These are phyloP conservation scores for Cenchrus purpureus DNA, from an alignment of 176 grass and related monocot genomes.

Conservation along the genomic window DNA sequence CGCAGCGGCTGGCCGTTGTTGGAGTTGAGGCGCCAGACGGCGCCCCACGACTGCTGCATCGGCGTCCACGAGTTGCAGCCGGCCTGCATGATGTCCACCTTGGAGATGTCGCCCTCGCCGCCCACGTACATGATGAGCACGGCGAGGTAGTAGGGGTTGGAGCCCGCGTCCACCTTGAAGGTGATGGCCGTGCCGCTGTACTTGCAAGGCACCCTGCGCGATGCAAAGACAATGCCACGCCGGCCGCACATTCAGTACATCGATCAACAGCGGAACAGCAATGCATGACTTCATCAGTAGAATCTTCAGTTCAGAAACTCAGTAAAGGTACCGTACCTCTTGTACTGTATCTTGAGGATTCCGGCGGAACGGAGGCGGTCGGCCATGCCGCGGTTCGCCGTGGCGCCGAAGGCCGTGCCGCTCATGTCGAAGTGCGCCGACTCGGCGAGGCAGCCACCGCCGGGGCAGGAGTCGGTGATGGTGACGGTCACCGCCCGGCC, in stretches of 20 bases:
- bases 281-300: no score
- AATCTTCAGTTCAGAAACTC: neutral
- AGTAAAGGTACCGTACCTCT: conserved; percentile 25
- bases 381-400: conserved; percentile 53
- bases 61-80: conserved; percentile 41
- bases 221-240: neutral
- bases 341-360: conserved; percentile 57
- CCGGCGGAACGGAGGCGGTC: conserved; percentile 69
- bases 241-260: neutral
- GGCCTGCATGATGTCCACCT: conserved; percentile 56
- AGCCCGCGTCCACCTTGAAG: conserved; percentile 62
- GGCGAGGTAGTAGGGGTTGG: conserved; percentile 69
- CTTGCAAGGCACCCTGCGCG: conserved; percentile 47
- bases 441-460: conserved; percentile 43
- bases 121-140: conserved; percentile 57
- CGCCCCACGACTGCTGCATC: conserved; percentile 76
- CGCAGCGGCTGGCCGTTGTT: conserved; percentile 46
- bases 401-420: conserved; percentile 77
- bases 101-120: conserved; percentile 60
- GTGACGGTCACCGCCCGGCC: conserved; percentile 67
- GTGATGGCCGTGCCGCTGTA: conserved; percentile 41
- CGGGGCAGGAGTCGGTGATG: conserved; percentile 73
- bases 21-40: conserved; percentile 60
- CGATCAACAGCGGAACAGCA: no score
- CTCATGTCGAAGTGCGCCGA: conserved; percentile 75